Base-by-base conservation (phyloP, 345 rosid species). In the Salix arbutifolia region DNA sequence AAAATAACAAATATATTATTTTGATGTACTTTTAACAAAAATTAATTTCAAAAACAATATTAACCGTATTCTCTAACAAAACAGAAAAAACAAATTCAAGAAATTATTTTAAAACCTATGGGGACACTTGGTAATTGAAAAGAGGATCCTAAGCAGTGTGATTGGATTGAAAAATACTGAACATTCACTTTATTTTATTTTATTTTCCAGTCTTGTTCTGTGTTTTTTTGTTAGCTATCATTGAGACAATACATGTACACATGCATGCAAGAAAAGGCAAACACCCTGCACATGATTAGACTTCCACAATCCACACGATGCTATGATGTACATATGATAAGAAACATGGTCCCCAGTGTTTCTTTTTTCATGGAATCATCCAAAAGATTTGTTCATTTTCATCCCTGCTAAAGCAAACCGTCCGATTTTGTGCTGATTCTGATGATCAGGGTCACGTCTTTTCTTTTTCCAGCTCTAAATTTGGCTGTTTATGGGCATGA, bases 61-160 rank as follows among this genome's bases (percentile, higher is more conserved):
- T 4, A 4, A 4, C 33, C 0, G 0, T 0, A 31, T 3, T 31
- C 5, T 31, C 0, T 31, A 31, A 0, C 5, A 31, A 31, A 4
- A 31, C 33, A 31, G 33, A 31, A 0, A 4, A 31, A 31, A 31
- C 33, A 31, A 10, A 40, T 11, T 40, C 46, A 40, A 40, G 46
- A 40, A 11, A 40, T 40, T 40, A 11, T 40, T 3, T 10, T 40
- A 10, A n/a, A 56, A n/a, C 1, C 1, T 9, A 3, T 1, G 28
- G 62, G 16, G 4, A 58, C 6, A 58, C 14, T 23, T 10, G 62
- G 14, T n/a, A n/a, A 58, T 58, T 58, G 14, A 58, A n/a, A 58
- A 1, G 28, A 33, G 52, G 62, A 58, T 58, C 62, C 62, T 58
- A 58, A 3, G 62, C 25, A 3, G 23, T 10, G 23, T 56, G 1